Conservation (phyloP, 805 yeast species). For the Ogataea parapolymorpha region DNA sequence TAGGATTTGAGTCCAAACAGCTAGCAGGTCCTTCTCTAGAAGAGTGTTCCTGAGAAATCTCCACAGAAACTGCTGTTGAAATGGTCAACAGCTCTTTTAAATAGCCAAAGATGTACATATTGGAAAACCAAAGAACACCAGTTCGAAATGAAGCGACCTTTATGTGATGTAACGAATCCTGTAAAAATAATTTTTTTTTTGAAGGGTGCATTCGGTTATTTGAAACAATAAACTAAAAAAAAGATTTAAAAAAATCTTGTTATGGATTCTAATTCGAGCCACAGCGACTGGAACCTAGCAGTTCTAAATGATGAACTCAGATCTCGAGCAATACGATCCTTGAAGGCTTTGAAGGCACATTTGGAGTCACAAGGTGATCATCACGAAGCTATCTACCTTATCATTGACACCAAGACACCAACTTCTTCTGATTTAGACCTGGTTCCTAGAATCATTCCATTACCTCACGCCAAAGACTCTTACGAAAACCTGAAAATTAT, state of each 20-base stretch:
- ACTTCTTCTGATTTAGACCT: constrained; percentile 44
- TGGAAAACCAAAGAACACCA: neutral
- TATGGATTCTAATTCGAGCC: neutral
- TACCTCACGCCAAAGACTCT: constrained; percentile 49
- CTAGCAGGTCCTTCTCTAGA: neutral
- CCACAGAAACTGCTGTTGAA: neutral
- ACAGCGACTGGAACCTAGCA: neutral
- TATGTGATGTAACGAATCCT: too few relatives aligned
- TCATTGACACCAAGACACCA: constrained; percentile 47
- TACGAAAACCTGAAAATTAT: constrained; percentile 50
- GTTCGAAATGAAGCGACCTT: neutral
- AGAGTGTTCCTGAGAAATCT: neutral
- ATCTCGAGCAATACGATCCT: constrained; percentile 22
- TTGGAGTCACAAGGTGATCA: constrained; percentile 22
- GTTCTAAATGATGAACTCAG: constrained; percentile 15
- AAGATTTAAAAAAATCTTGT: neutral
- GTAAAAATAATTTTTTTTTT: too few relatives aligned
- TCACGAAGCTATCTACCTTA: constrained; percentile 37
- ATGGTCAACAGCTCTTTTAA: neutral
- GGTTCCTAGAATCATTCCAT: constrained; percentile 57
- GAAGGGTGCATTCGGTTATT: too few relatives aligned
- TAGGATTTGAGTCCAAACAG: neutral
- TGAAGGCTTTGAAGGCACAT: constrained; percentile 33
- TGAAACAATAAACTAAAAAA: neutral
- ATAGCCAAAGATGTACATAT: neutral